These are phyloP conservation scores for Candida piceae DNA, from an alignment of 805 yeast species.

Conservation along the genomic window DNA sequence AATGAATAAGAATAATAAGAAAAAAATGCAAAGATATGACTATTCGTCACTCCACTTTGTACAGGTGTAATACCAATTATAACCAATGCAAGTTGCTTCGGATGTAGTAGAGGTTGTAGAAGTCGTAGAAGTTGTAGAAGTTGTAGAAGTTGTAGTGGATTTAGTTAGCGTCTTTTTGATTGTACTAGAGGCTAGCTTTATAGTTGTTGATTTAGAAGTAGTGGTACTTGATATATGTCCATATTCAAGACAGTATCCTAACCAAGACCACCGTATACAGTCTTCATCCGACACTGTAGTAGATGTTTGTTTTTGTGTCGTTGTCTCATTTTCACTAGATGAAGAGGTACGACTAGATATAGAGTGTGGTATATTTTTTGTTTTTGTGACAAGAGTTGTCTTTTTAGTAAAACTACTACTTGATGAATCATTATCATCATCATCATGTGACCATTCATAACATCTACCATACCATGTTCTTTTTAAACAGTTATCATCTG, in stretches of 20 bases:
- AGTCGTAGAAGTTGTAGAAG: constrained; percentile 1
- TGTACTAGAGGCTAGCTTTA: not conserved
- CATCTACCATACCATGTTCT: constrained; percentile 64
- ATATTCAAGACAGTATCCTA: constrained; percentile 18
- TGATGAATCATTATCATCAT: constrained; percentile 8
- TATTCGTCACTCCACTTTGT: constrained; percentile 10
- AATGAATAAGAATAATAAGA: too few relatives aligned
- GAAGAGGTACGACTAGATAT: constrained; percentile 1
- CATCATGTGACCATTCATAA: constrained; percentile 31
- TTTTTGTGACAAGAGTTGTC: constrained; percentile 8
- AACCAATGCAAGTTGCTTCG: constrained; percentile 8
- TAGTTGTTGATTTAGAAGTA: not conserved
- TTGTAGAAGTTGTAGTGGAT: not conserved
- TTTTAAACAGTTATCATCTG: constrained; percentile 44
- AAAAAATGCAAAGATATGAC: too few relatives aligned
- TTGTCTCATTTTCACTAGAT: constrained; percentile 1
- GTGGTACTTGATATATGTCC: constrained; percentile 6
- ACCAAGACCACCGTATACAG: constrained; percentile 17
- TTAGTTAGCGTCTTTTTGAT: not conserved
- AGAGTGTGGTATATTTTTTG: constrained; percentile 1
- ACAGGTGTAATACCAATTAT: constrained; percentile 12
- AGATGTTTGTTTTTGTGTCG: constrained; percentile 1
- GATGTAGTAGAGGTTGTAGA: constrained; percentile 1
- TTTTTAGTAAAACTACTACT: constrained; percentile 3
- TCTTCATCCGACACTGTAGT: constrained; percentile 3